These are phyloP conservation scores for Phytophthora sp. DNA, from an alignment of 352 stramenopile species.

Conservation along the genomic window DNA sequence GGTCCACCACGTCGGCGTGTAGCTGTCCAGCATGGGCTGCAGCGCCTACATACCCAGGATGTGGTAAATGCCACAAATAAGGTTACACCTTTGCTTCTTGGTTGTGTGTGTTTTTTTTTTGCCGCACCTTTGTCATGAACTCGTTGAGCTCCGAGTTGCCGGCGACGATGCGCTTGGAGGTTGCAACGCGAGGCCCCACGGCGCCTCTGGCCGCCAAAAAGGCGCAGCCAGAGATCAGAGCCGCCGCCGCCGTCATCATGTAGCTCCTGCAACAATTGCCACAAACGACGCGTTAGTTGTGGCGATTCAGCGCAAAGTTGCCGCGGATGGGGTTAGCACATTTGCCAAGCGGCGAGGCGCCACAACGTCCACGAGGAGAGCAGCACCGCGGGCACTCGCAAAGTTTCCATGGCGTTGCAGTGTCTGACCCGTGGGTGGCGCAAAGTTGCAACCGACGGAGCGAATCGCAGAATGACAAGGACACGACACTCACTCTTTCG, in stretches of 20 bases:
- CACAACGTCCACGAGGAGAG: slow-evolving; percentile 15
- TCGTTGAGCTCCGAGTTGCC: slow-evolving; percentile 70
- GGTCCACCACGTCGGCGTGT: slow-evolving; percentile 78
- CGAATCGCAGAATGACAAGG: neutral
- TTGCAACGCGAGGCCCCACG: slow-evolving; percentile 5
- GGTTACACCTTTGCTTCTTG: neutral
- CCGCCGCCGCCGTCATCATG: slow-evolving; percentile 28
- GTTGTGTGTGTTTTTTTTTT: neutral
- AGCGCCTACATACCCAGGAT: slow-evolving; percentile 35
- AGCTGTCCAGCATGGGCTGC: slow-evolving; percentile 55
- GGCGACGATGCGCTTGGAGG: slow-evolving; percentile 59
- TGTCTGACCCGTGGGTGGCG: neutral
- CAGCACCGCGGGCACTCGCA: neutral
- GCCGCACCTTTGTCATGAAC: slow-evolving; percentile 55
- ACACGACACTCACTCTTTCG: slow-evolving; percentile 27
- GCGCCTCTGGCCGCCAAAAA: slow-evolving; percentile 32
- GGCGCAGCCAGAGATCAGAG: slow-evolving; percentile 37
- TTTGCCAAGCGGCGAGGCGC: slow-evolving; percentile 18
- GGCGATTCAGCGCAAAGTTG: neutral
- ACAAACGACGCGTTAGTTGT: neutral
- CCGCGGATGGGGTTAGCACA: neutral
- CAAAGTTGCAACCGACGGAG: neutral
- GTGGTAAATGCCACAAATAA: slow-evolving; percentile 9
- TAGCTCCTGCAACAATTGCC: slow-evolving; percentile 22
- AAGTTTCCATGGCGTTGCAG: slow-evolving; percentile 1